Percentiles rank a stretch among this genome's conserved stretches.
These are phyloP conservation scores for Circinella umbellata DNA, from an alignment of 371 early-diverging fungal species.

Conservation along the genomic window DNA sequence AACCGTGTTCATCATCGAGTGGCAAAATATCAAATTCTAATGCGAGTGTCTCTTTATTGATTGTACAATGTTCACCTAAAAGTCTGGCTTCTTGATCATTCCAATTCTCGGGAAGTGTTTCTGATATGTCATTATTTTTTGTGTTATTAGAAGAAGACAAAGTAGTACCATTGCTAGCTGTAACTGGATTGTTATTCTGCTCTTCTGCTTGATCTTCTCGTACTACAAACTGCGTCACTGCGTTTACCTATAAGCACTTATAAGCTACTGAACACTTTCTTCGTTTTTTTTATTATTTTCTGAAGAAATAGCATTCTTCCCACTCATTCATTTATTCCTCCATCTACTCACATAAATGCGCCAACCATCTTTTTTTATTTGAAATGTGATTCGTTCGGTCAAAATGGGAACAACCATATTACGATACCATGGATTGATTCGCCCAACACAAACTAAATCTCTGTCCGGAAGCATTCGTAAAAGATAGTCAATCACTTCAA, in stretches of 20 bases:
- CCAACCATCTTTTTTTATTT: constrained; percentile 1
- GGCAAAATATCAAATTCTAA: constrained; percentile 2
- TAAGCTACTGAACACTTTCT: no score
- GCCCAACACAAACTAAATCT: constrained; percentile 7
- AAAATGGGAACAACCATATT: neutral
- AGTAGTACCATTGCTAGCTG: no score
- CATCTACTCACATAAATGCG: constrained; percentile 5
- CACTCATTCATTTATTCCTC: neutral
- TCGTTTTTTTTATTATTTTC: no score
- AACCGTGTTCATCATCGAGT: constrained; percentile 4
- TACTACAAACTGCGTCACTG: neutral
- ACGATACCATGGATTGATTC: constrained; percentile 3
- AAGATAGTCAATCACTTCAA: neutral
- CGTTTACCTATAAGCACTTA: neutral
- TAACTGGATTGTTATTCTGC: neutral
- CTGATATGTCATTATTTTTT: neutral
- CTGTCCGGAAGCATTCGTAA: neutral
- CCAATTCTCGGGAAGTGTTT: neutral
- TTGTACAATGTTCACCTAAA: neutral
- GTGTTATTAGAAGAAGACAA: neutral
- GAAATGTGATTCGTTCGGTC: constrained; percentile 3
- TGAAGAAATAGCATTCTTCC: no score
- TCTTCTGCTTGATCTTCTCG: neutral
- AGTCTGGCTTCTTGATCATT: constrained; percentile 4
- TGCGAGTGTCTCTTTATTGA: neutral